Base-by-base conservation (phyloP, 345 rosid species). In the Carallia pectinifolia region DNA sequence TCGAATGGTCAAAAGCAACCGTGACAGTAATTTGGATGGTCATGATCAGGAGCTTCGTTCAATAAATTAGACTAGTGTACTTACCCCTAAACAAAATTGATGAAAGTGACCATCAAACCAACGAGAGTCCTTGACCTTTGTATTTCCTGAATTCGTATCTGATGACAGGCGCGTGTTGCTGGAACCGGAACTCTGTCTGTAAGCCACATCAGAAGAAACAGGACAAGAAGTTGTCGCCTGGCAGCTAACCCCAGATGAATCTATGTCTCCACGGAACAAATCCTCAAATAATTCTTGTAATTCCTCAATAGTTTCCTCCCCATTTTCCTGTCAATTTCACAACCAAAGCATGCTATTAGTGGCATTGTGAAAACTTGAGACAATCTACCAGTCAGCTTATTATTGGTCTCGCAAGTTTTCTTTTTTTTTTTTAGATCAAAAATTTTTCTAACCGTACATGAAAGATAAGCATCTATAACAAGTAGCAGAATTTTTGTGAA, bases 241-340 rank as follows among this genome's bases (percentile, higher is more conserved):
- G 67, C 58, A 65, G 66, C 61, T 47, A 17, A 83, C 66, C 18
- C 79, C 65, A 59, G 82, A 81, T n/a, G 88, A 74, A 1, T 61
- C 79, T 12, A 68, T 64, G 69, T 88, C 94, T 33, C 53, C 88
- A 68, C 81, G 88, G 71, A 93, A 89, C 93, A 93, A 88, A 44
- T 93, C 95, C 31, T 85, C 79, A 69, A 93, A 93, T 63, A 93
- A 71, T 39, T 82, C 89, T 71, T 88, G 98, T 37, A 93, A 70
- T 34, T 89, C 83, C 73, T 88, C 96, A 19, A 91, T 84, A 66
- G 84, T 89, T 70, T 88, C 92, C 61, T 76, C 85, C 23, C 81
- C 78, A 39, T 76, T 87, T 69, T 80, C 96, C 98, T 90, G 80
- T 56, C 71, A 64, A 73, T 69, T 76, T 52, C 7, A 68, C 65